Evolutionary conservation across 768 basidiomycete species (phyloP), one percentile per base, ranked within the genome.

Genomic region (Porpolomopsis calyptriformis): DNA sequence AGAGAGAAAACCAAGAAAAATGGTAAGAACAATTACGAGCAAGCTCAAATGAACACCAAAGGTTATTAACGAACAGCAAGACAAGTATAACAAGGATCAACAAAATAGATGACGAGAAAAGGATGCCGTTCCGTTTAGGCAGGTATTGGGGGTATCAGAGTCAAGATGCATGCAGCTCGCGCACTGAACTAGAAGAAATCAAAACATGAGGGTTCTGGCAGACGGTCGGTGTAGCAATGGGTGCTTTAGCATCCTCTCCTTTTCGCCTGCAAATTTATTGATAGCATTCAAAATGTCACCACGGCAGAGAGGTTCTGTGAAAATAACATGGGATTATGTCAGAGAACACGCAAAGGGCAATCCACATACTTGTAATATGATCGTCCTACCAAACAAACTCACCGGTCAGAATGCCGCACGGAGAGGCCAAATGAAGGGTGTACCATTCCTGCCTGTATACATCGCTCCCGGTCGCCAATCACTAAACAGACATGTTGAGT

Each of bases 391-490:
- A 2, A 8, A 38, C 7, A 41, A 31, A 14, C 24, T 19, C 27
- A 18, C 11, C n/a, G n/a, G 37, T 53, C 40, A 51, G 51, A 23
- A 14, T 11, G 25, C 29, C 27, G 47, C 18, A 29, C 9, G 38
- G 12, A n/a, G n/a, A 8, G 18, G 4, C 12, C 9, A 7, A 26
- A 39, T 14, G 11, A 2, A 37, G 1, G 19, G 14, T 2, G 46
- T 38, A 57, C 55, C 81, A 82, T 82, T 46, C 82, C 82, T n/a
- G 81, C 82, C 58, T 82, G 74, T 57, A 84, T 62, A 57, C 80
- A 85, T 49, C 82, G 69, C 57, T 85, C 83, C 38, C 82, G 71
- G 55, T 85, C 83, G 54, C 91, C 91, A 55, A 92, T 89, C 91
- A 93, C 87, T 90, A 51, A 10, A 42, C 9, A 46, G 14, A 14